Evolutionary conservation across 306 rosid species (phyloP), one percentile per base, ranked within the genome.

Genomic region (Gleditsia sinensis): DNA sequence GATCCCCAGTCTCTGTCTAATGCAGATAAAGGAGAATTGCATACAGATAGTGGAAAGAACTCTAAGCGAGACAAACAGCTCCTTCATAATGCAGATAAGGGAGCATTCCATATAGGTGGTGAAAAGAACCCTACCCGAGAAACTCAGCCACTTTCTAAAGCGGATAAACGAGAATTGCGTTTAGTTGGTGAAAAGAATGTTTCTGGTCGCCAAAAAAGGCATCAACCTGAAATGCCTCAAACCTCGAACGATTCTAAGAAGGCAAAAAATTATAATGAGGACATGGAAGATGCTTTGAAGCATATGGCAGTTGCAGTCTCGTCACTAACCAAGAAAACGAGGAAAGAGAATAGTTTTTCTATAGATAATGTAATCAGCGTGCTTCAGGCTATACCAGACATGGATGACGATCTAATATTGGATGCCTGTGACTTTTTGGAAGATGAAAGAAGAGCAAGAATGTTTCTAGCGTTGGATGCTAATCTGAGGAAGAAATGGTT

Each of bases 381-480:
- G 62, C 81, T 85, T 33, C 88, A 85, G 75, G 81, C 79, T 46
- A 58, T 85, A 71, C 92, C 88, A 6, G 92, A 61, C 79, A 36
- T 88, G 45, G 86, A 88, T 3, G 88, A 81, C 0, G 79, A 81
- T 43, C 39, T 81, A 2, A 42, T 75, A 43, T 58, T 81, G 42
- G 78, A 81, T 63, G 78, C 70, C 17, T 53, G 78, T 55, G 85
- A 76, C 65, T 51, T 72, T 51, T 77, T 76, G 79, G 79, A 81
- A 71, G 79, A 76, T 58, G 82, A 58, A 37, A 66, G 49, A 68
- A 76, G 85, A 76, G 85, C 76, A 45, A 77, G 82, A 39, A 81
- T 66, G 66, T 65, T 77, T 58, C 30, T 71, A 30, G 75, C 79
- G 9, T 60, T 77, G 42, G 67, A 60, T 67, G 53, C 72, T 9